These are phyloP conservation scores for Oryza longistaminata DNA, from an alignment of 176 grass and related monocot genomes.

Conservation along the genomic window DNA sequence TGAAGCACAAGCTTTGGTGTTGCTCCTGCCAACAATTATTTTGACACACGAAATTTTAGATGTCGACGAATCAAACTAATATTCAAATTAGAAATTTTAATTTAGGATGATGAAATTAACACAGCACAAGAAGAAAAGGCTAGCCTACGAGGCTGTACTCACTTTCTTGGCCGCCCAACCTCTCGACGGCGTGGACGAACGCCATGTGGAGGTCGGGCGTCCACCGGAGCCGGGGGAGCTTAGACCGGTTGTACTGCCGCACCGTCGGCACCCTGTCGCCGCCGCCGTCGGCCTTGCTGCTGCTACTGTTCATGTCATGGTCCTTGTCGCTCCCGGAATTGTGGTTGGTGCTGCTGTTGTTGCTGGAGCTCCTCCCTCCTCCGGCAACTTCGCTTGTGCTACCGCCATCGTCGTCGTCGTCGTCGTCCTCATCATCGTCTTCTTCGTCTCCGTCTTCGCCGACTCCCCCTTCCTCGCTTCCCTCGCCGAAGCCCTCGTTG, in stretches of 20 bases:
- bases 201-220: constrained; percentile 92
- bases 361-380: constrained; percentile 44
- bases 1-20: constrained; percentile 98
- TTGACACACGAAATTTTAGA: not conserved
- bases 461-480: constrained; percentile 9
- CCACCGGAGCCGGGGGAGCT: constrained; percentile 85
- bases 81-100: constrained; percentile 5
- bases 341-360: constrained; percentile 56
- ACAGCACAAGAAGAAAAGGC: not conserved
- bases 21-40: constrained; percentile 58
- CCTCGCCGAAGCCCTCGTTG: constrained; percentile 53
- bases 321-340: constrained; percentile 39
- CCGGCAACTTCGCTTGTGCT: constrained; percentile 45
- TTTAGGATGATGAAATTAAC: not conserved
- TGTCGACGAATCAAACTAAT: not conserved
- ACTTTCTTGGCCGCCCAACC: constrained; percentile 98
- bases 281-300: constrained; percentile 49
- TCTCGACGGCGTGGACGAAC: constrained; percentile 86
- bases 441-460: constrained; percentile 16
- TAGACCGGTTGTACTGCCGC: constrained; percentile 90
- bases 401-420: constrained; percentile 10
- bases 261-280: constrained; percentile 48
- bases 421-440: not conserved
- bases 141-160: constrained; percentile 21
- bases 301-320: constrained; percentile 23